Conservation (phyloP, 768 basidiomycete species). For the Boletus reticulatus region DNA sequence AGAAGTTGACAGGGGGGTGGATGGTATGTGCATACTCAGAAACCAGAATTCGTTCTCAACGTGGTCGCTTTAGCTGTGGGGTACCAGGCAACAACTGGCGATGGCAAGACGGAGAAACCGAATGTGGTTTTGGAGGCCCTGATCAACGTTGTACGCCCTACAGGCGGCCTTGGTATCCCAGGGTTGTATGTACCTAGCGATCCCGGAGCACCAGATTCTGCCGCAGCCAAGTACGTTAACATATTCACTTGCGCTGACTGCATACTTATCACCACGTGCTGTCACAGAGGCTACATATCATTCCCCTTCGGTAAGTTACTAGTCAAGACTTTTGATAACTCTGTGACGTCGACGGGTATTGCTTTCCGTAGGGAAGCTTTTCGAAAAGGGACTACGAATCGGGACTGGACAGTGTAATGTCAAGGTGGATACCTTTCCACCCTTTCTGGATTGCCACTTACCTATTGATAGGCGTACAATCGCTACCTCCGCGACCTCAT, state of each 20-base stretch:
- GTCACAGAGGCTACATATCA: background rate
- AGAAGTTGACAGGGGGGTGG: background rate
- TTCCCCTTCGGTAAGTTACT: background rate
- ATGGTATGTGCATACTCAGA: background rate
- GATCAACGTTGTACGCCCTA: background rate
- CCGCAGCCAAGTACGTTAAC: slow-evolving; percentile 37
- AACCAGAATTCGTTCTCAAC: background rate
- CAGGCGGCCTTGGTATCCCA: slow-evolving; percentile 43
- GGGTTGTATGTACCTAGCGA: slow-evolving; percentile 57
- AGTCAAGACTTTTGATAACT: too few relatives aligned
- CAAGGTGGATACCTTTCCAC: background rate
- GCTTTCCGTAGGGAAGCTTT: background rate
- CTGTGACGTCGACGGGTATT: background rate
- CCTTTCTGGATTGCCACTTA: too few relatives aligned
- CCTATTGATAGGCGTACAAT: background rate
- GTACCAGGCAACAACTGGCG: slow-evolving; percentile 40
- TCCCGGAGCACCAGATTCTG: slow-evolving; percentile 53
- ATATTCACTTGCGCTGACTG: too few relatives aligned
- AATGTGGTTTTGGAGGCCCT: slow-evolving; percentile 51
- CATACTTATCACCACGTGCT: too few relatives aligned
- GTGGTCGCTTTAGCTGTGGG: slow-evolving; percentile 43
- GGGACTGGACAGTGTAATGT: background rate
- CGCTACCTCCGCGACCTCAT: slow-evolving; percentile 7
- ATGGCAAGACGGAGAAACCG: slow-evolving; percentile 54
- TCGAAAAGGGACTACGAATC: background rate